Percentiles rank a stretch among this genome's conserved stretches.
Conservation (phyloP, 1,284 basidiomycete genomes). For the Cryptococcus hybrid region DNA sequence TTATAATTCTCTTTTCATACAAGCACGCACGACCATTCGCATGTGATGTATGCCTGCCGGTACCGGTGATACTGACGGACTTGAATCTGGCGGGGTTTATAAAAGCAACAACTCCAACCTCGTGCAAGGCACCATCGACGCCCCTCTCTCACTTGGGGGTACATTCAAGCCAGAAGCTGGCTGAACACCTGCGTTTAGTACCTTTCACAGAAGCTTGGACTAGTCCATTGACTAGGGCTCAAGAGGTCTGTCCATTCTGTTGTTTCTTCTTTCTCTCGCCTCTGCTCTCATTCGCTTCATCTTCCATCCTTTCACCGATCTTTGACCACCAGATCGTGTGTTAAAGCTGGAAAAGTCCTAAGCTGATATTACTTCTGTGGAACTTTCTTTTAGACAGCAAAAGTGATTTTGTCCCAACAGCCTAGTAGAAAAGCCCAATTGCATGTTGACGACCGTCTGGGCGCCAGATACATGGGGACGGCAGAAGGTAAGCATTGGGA, state of each 20-base stretch:
- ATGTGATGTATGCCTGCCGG: background rate
- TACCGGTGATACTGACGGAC: too few relatives aligned
- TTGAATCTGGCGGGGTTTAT: too few relatives aligned
- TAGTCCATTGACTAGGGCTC: conserved; percentile 9
- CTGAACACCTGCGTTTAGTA: conserved; percentile 11
- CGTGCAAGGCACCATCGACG: conserved; percentile 13
- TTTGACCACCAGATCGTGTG: too few relatives aligned
- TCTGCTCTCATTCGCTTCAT: background rate
- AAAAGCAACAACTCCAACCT: conserved; percentile 10
- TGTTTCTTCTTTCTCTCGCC: too few relatives aligned
- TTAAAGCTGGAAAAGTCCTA: too few relatives aligned
- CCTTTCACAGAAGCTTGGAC: conserved; percentile 15
- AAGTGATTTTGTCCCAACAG: conserved; percentile 6
- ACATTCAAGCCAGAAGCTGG: conserved; percentile 12
- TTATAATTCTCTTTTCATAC: background rate
- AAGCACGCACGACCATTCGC: too few relatives aligned
- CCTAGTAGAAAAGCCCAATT: conserved; percentile 3
- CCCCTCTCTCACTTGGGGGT: conserved; percentile 11
- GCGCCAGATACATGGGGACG: conserved; percentile 3
- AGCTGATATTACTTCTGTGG: too few relatives aligned
- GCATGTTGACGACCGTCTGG: conserved; percentile 8
- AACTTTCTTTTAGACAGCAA: conserved; percentile 7
- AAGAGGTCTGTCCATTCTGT: conserved; percentile 7
- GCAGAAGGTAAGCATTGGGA: conserved; percentile 10
- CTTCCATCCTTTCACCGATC: too few relatives aligned